Conservation (phyloP, 768 basidiomycete species). For the Lactarius sanguifluus region DNA sequence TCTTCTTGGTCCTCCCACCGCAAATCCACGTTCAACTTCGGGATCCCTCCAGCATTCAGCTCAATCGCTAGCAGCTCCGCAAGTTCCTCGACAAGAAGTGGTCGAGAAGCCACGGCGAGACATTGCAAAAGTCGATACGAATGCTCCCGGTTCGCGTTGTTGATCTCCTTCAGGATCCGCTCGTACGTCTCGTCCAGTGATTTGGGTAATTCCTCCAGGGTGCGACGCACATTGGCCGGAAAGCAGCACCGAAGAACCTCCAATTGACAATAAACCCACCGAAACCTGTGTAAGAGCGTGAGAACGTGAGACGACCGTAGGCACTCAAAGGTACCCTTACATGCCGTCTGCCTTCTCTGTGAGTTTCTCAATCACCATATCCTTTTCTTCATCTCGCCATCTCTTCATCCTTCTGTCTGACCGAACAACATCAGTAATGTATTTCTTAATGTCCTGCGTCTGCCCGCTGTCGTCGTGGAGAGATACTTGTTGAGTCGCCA, state of each 20-base stretch:
- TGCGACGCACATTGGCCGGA: neutral
- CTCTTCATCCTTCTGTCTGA: neutral
- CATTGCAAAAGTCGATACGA: neutral
- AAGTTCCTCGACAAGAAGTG: neutral
- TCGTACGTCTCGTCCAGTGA: constrained; percentile 9
- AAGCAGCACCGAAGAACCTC: constrained; percentile 2
- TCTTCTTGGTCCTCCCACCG: neutral
- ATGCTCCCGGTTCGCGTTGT: neutral
- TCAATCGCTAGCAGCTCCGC: neutral
- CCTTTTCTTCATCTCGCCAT: neutral
- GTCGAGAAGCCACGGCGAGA: neutral
- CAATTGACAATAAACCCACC: neutral
- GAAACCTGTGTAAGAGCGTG: neutral
- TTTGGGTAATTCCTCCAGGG: neutral
- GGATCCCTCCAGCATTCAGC: neutral
- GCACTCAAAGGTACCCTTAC: neutral
- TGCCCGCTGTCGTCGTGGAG: constrained; percentile 1
- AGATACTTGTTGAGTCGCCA: neutral
- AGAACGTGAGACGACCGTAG: neutral
- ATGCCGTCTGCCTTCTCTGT: neutral
- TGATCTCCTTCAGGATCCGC: constrained; percentile 2
- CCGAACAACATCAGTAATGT: neutral
- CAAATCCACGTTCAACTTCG: neutral
- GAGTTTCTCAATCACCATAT: neutral
- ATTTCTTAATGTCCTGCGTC: neutral